Evolutionary conservation across 2,329 filamentous ascomycete genomes (phyloP), one percentile per base, ranked within the genome.

Genomic region (Podosphaera aphanis): DNA sequence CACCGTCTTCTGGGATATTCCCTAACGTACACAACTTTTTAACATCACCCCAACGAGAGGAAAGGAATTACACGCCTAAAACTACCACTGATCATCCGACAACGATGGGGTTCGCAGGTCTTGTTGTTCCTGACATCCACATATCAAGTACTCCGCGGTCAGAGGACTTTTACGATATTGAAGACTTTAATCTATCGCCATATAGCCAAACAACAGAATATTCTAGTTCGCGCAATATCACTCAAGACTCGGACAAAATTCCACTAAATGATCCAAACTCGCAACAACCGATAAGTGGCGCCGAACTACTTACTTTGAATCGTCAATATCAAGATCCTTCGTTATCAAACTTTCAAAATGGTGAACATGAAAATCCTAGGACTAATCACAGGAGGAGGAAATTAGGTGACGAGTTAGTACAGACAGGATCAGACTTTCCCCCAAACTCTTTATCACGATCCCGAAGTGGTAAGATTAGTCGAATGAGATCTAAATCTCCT

Each of bases 391-490:
- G 62, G 25, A 61, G 57, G n/a, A 64, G 68, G 18, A 64, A 67
- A 46, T 61, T 75, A 29, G 73, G 73, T n/a, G 74, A 79, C 58
- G 69, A 79, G 57, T 60, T 77, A 43, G 64, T 62, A 5, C 63
- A 68, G 48, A 56, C 78, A 41, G 82, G 88, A 60, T 66, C 68
- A 42, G 72, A 70, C 5, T 60, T 67, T 46, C 50, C 48, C 3
- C 51, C 55, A 16, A 25, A 47, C 7, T 63, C 65, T 39, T 60
- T 67, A 5, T 61, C 65, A 41, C 68, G 70, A 49, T 65, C 67
- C 49, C 65, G 66, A 49, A 73, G 70, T 52, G 73, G 74, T 58
- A 73, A 77, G 46, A 65, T 63, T 56, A 73, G 67, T 20, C 61
- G 51, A 38, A 47, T 63, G 48, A 58, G 59, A 45, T 66, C 68